These are phyloP conservation scores for Rhodotorula sp. DNA, from an alignment of 1,284 basidiomycete species.

Conservation along the genomic window DNA sequence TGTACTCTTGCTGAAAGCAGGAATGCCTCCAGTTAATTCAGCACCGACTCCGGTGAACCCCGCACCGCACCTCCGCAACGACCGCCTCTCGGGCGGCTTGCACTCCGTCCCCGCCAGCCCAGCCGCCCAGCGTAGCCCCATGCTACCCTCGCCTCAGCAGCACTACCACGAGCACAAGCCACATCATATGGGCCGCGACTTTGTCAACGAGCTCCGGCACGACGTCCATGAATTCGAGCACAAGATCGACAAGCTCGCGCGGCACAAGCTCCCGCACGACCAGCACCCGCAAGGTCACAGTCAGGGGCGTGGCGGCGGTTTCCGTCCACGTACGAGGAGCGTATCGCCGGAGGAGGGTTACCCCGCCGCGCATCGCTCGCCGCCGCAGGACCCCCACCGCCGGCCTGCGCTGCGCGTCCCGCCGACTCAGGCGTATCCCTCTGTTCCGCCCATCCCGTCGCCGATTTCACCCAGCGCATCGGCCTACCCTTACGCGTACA, in stretches of 20 bases:
- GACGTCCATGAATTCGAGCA: not conserved
- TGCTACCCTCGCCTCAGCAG: not conserved
- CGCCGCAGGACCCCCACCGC: not conserved
- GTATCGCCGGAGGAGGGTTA: not conserved
- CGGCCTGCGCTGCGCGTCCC: not conserved
- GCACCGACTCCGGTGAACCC: not conserved
- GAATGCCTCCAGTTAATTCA: constrained; percentile 15
- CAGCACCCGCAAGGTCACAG: not conserved
- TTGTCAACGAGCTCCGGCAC: too few relatives aligned
- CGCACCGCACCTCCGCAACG: not conserved
- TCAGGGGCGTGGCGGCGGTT: not conserved
- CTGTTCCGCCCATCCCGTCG: constrained; percentile 11
- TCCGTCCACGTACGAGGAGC: not conserved
- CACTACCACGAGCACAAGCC: not conserved
- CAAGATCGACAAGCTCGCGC: too few relatives aligned
- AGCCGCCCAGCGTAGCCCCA: not conserved
- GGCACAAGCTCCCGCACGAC: not conserved
- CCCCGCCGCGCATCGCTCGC: not conserved
- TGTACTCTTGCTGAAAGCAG: not conserved
- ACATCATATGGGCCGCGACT: not conserved
- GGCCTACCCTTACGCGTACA: not conserved
- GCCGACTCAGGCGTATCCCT: not conserved
- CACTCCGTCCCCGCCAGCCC: constrained; percentile 12
- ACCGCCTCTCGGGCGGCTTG: not conserved
- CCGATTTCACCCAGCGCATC: not conserved